Conservation (phyloP, 1,139 yeast genomes). For the Suhomyces guaymorum region DNA sequence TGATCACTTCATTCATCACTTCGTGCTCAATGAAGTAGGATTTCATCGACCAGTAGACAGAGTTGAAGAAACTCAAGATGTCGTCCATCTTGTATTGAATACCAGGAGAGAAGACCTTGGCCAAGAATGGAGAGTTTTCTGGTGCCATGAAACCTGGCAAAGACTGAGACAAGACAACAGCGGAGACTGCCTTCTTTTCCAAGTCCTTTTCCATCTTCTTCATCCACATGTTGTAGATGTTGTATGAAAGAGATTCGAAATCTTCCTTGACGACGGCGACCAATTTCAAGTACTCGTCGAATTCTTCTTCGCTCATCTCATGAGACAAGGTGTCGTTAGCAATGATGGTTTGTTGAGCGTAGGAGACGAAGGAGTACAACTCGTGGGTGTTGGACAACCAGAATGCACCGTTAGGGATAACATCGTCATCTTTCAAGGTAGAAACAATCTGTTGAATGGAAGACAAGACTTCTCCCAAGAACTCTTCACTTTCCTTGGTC, state of each 20-base stretch:
- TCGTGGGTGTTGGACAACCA: slow-evolving; percentile 98
- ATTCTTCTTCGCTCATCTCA: slow-evolving; percentile 89
- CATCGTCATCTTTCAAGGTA: slow-evolving; percentile 75
- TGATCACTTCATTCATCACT: slow-evolving; percentile 81
- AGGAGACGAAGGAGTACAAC: slow-evolving; percentile 87
- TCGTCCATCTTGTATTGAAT: slow-evolving; percentile 93
- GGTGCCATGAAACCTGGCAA: slow-evolving; percentile 95
- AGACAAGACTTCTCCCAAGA: slow-evolving; percentile 85
- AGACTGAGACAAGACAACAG: slow-evolving; percentile 91
- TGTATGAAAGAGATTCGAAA: slow-evolving; percentile 88
- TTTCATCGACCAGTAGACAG: slow-evolving; percentile 92
- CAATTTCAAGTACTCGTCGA: slow-evolving; percentile 83
- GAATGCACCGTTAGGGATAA: slow-evolving; percentile 91
- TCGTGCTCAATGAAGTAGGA: slow-evolving; percentile 84
- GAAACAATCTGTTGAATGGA: slow-evolving; percentile 82
- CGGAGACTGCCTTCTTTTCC: slow-evolving; percentile 90
- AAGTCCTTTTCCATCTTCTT: slow-evolving; percentile 89
- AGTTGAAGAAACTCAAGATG: slow-evolving; percentile 83
- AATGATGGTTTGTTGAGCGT: slow-evolving; percentile 87
- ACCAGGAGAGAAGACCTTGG: slow-evolving; percentile 75
- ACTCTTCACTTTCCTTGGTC: slow-evolving; percentile 88
- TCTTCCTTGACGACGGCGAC: slow-evolving; percentile 94
- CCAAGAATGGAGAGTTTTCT: slow-evolving; percentile 80
- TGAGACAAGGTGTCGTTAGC: slow-evolving; percentile 77
- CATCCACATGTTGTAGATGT: slow-evolving; percentile 97